These are phyloP conservation scores for Ustilago nuda DNA, from an alignment of 1,284 basidiomycete genomes.

Conservation along the genomic window DNA sequence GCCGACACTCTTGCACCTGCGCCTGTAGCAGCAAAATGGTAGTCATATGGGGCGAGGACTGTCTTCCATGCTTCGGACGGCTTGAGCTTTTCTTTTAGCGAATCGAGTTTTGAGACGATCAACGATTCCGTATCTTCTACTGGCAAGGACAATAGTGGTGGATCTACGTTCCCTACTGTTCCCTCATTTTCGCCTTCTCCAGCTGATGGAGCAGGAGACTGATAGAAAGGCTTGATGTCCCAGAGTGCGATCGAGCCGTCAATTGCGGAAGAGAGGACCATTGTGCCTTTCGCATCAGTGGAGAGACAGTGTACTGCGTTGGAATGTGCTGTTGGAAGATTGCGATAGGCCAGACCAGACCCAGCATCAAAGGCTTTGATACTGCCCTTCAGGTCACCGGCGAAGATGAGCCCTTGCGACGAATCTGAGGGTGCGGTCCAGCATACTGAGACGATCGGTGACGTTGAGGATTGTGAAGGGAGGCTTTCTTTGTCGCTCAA, in stretches of 20 bases:
- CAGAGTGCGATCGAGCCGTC: conserved; percentile 44
- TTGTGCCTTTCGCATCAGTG: conserved; percentile 7
- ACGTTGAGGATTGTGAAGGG: conserved; percentile 28
- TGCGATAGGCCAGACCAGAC: conserved; percentile 12
- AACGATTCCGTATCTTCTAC: conserved; percentile 16
- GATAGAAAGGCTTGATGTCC: conserved; percentile 22
- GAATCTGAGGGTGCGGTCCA: conserved; percentile 29
- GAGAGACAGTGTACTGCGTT: conserved; percentile 40
- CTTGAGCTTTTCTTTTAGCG: conserved; percentile 17
- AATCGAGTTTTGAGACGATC: conserved; percentile 14
- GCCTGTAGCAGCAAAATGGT: conserved; percentile 33
- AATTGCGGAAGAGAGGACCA: conserved; percentile 27
- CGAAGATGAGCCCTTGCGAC: conserved; percentile 22
- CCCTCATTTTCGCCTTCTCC: neutral
- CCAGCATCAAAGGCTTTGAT: conserved; percentile 30
- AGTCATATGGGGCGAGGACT: conserved; percentile 20
- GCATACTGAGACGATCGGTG: conserved; percentile 39
- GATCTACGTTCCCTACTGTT: conserved; percentile 1
- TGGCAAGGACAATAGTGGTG: conserved; percentile 14
- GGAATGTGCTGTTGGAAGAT: conserved; percentile 18
- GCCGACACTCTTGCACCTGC: conserved; percentile 25
- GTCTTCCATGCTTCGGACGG: conserved; percentile 48
- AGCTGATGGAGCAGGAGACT: neutral
- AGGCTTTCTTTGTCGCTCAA: conserved; percentile 41
- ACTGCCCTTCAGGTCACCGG: conserved; percentile 27